Base-by-base conservation (phyloP, 2,329 filamentous ascomycete genomes). In the Thelonectria discophora region DNA sequence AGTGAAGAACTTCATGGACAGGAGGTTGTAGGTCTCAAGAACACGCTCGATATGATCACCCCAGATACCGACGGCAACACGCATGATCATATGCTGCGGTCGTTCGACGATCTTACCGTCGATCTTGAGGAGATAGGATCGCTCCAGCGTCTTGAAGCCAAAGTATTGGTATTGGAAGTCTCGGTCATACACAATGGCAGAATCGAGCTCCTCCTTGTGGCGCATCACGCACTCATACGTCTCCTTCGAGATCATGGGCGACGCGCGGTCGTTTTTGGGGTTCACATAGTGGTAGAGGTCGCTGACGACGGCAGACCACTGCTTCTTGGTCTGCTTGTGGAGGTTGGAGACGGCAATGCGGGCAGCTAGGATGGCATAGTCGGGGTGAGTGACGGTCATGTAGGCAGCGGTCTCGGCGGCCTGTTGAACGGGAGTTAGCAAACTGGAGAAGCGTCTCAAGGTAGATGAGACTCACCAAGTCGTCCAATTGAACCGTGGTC, bases 151-250 rank as follows among this genome's bases (percentile, higher is more conserved):
- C 88, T 99, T 99, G 89, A 99, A 99, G 67, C 95, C 95, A 74
- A 99, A 99, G 83, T 97, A 99, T 83, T 99, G 95, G 84, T 99
- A 99, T 87, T 98, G 97, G 87, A 99, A 99, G 78, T 99, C 95
- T 71, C 95, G 91, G 82, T 99, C 95, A 74, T 98, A 99, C 73
- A 99, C 94, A 77, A 99, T 98, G 73, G 95, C 95, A 45, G 94
- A 98, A 84, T 99, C 97, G 60, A 99, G 87, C 81, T 99, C 95
- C 58, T 97, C 95, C 73, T 93, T 93, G 80, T 99, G 93, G 74
- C 91, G 92, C 91, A 97, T 95, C 68, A 99, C 91, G 65, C 88
- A 93, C 72, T 97, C 92, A 77, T 97, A 97, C 49, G 91, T 96
- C 71, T 91, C 84, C 74, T 94, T 83, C 45, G 94, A 93, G 75